These are phyloP conservation scores for Hericium coralloides DNA, from an alignment of 768 basidiomycete genomes.

Conservation along the genomic window DNA sequence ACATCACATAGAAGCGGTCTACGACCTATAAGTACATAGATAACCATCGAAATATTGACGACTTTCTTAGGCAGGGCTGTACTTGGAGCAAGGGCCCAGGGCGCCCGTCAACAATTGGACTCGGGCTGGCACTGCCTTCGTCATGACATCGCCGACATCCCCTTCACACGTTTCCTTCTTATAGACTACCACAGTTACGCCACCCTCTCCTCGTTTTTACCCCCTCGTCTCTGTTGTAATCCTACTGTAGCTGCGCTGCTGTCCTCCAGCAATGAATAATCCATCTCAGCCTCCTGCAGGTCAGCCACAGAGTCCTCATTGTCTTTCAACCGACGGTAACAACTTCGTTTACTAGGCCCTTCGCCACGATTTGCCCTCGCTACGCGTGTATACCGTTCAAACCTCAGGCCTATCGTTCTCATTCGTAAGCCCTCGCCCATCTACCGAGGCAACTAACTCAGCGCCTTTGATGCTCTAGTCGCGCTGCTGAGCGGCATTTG, in stretches of 20 bases:
- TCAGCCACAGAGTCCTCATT: not conserved
- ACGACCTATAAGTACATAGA: too few species aligned
- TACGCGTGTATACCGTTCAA: slow-evolving; percentile 44
- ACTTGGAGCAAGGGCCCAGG: too few species aligned
- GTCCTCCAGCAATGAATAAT: not conserved
- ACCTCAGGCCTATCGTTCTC: slow-evolving; percentile 52
- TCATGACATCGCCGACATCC: not conserved
- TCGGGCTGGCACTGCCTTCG: too few species aligned
- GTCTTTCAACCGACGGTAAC: not conserved
- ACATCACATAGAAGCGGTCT: too few species aligned
- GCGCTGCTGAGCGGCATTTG: slow-evolving; percentile 45
- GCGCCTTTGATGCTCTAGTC: slow-evolving; percentile 17
- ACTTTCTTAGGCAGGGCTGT: too few species aligned
- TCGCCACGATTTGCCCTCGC: slow-evolving; percentile 55
- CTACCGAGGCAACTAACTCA: not conserved
- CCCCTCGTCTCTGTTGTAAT: too few species aligned
- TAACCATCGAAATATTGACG: too few species aligned
- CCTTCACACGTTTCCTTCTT: not conserved
- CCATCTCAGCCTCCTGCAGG: not conserved
- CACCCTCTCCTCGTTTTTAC: too few species aligned
- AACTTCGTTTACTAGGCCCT: slow-evolving; percentile 2
- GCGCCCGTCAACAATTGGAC: too few species aligned
- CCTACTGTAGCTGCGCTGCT: too few species aligned
- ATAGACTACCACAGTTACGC: too few species aligned
- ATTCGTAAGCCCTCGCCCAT: slow-evolving; percentile 18